phyloP scores from a whole-genome alignment of 495 filamentous ascomycete genomes.

The Parmelia sp. region DNA sequence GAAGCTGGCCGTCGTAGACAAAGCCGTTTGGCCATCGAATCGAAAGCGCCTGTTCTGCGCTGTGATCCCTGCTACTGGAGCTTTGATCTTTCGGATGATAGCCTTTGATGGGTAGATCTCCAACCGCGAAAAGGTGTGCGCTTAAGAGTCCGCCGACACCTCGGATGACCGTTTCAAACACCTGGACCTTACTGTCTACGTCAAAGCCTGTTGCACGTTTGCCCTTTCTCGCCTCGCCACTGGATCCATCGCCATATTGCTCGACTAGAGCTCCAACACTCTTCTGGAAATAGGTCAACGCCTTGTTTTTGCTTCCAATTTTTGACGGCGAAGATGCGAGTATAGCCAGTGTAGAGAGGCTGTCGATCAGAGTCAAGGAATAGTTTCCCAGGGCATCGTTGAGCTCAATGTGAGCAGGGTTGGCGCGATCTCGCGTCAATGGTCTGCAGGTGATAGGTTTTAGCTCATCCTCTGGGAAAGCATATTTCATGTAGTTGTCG shows the following conservation, averaged over 20 bases:
- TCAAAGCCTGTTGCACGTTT: conserved; percentile 80
- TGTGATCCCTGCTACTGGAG: conserved; percentile 38
- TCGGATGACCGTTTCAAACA: conserved; percentile 95
- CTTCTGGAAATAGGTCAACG: conserved; percentile 70
- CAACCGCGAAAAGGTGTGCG: conserved; percentile 87
- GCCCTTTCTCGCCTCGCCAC: conserved; percentile 63
- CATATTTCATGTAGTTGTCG: conserved; percentile 87
- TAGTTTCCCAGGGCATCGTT: conserved; percentile 98
- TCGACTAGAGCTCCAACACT: conserved; percentile 72
- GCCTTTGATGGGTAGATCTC: conserved; percentile 74
- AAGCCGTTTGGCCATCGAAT: conserved; percentile 71
- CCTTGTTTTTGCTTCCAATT: conserved; percentile 48
- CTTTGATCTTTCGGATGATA: conserved; percentile 52
- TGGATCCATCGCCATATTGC: conserved; percentile 78
- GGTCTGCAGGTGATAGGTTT: conserved; percentile 80
- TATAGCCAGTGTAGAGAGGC: conserved; percentile 86
- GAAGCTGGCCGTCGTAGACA: conserved; percentile 82
- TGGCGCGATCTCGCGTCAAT: conserved; percentile 70
- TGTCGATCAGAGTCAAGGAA: conserved; percentile 91
- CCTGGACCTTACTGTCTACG: conserved; percentile 94
- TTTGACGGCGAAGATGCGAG: conserved; percentile 62
- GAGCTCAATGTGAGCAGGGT: conserved; percentile 75
- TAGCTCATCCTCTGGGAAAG: conserved; percentile 96
- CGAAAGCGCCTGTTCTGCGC: conserved; percentile 36
- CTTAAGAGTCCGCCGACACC: conserved; percentile 87